Evolutionary conservation across 2,329 filamentous ascomycete genomes (phyloP), one percentile per base, ranked within the genome.

Genomic region (Thelonectria rubi): DNA sequence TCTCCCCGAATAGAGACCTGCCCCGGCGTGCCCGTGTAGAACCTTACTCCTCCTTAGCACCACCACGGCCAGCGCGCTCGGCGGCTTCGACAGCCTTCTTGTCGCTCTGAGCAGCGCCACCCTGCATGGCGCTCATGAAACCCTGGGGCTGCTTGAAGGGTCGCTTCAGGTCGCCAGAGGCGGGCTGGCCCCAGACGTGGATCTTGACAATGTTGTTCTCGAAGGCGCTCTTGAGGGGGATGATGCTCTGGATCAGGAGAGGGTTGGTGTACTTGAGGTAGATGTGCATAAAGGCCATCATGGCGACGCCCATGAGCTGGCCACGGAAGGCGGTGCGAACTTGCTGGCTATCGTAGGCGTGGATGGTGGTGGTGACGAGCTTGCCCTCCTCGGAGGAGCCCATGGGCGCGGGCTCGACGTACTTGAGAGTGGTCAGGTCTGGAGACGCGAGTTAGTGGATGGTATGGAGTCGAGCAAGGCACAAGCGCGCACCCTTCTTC

Each of bases 181-280:
- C 94, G 40, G 94, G 88, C 79, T 95, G 84, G 74, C 94, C 94
- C 67, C 94, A 91, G 67, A 99, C 71, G 81, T 98, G 91, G 75
- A 99, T 94, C 88, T 98, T 97, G 84, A 95, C 87, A 73, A 97
- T 84, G 85, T 97, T 98, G 82, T 90, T 86, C 85, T 99, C 95
- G 79, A 99, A 87, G 47, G 93, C 94, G 76, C 91, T 87, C 90
- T 99, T 99, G 80, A 98, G 85, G 34, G 95, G 95, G 76, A 99
- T 95, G 82, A 99, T 97, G 78, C 91, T 96, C 88, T 99, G 95
- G 83, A 99, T 97, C 74, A 97, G 84, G 53, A 99, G 91, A 43
- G 95, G 95, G 88, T 98, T 99, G 83, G 94, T 98, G 90, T 98
- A 99, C 80, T 97, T 94, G 86, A 99, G 91, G 89, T 98, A 99